Evolutionary conservation across 768 basidiomycete genomes (phyloP).

Genomic region (Mrakia frigida): DNA sequence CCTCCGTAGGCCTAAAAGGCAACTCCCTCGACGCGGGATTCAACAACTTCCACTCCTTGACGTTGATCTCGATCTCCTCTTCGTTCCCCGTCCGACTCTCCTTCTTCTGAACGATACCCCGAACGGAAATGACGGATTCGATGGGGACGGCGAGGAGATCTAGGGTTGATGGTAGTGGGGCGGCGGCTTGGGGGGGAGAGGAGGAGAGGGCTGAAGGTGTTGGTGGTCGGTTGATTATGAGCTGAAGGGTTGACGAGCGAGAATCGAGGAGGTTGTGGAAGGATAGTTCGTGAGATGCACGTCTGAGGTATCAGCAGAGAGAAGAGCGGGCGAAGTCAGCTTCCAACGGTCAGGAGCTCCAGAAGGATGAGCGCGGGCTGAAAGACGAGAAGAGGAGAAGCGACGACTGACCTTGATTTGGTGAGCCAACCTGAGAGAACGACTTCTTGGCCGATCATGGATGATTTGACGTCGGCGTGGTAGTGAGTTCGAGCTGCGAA

Average conservation of each 20-base stretch:
- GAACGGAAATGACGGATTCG: conserved; percentile 70
- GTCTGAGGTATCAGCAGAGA: conserved; percentile 51
- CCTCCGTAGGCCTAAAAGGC: conserved; percentile 80
- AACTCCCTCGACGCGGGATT: conserved; percentile 66
- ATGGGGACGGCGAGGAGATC: conserved; percentile 60
- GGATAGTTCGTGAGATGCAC: conserved; percentile 62
- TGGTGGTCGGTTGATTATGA: conserved; percentile 51
- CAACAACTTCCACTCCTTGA: conserved; percentile 64
- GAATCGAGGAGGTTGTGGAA: conserved; percentile 84
- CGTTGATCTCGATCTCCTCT: conserved; percentile 66
- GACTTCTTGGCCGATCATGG: conserved; percentile 56
- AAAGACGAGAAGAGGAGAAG: not conserved
- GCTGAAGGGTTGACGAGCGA: conserved; percentile 63
- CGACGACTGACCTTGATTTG: conserved; percentile 61
- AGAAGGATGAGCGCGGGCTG: conserved; percentile 36
- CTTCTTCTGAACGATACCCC: conserved; percentile 58
- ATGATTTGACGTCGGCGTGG: conserved; percentile 56
- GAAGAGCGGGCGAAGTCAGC: not conserved
- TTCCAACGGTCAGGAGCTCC: conserved; percentile 31
- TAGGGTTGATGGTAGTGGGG: conserved; percentile 42
- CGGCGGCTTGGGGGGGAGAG: not conserved
- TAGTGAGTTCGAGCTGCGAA: conserved; percentile 52
- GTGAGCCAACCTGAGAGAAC: conserved; percentile 77
- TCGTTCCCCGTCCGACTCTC: conserved; percentile 26
- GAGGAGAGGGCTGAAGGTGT: conserved; percentile 46